Evolutionary conservation across 2,329 filamentous ascomycete genomes (phyloP).

Genomic region (Fonsecaea multimorphosa): DNA sequence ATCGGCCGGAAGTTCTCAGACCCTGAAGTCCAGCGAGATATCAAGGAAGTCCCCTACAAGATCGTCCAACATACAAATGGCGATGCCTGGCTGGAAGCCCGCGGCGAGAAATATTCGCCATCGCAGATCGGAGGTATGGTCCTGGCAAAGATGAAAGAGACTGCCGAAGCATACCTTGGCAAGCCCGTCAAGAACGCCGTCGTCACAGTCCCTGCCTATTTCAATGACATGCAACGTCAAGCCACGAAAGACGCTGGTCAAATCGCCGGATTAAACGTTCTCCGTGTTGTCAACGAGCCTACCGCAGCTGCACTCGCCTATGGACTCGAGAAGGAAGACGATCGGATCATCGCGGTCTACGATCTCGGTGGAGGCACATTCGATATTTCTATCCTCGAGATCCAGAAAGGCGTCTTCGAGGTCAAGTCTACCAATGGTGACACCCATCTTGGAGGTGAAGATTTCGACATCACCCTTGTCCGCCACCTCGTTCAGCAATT

Average conservation of each 20-base stretch:
- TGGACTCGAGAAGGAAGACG: slow-evolving; percentile 91
- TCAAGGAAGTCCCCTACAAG: slow-evolving; percentile 98
- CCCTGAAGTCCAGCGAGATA: slow-evolving; percentile 89
- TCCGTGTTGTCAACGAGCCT: slow-evolving; percentile 97
- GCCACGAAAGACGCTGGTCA: slow-evolving; percentile 98
- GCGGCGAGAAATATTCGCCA: slow-evolving; percentile 93
- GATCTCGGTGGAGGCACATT: slow-evolving; percentile 98
- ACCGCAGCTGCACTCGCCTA: slow-evolving; percentile 95
- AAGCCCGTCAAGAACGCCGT: slow-evolving; percentile 94
- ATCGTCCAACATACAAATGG: slow-evolving; percentile 96
- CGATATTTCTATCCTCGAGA: slow-evolving; percentile 97
- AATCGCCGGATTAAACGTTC: slow-evolving; percentile 93
- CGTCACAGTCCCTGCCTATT: slow-evolving; percentile 96
- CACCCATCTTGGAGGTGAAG: slow-evolving; percentile 96
- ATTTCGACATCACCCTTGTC: slow-evolving; percentile 94
- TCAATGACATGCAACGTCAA: slow-evolving; percentile 98
- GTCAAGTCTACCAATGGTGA: slow-evolving; percentile 99
- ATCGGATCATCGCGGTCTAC: slow-evolving; percentile 91
- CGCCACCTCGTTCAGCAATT: slow-evolving; percentile 93
- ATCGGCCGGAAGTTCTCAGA: slow-evolving; percentile 98
- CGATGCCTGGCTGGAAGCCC: slow-evolving; percentile 93
- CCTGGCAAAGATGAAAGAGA: slow-evolving; percentile 99
- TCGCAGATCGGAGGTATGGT: slow-evolving; percentile 98
- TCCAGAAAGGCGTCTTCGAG: slow-evolving; percentile 97
- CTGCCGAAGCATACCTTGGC: slow-evolving; percentile 88